phyloP scores from a whole-genome alignment of 2,329 filamentous ascomycete species.

The Pseudogymnoascus sp. region DNA sequence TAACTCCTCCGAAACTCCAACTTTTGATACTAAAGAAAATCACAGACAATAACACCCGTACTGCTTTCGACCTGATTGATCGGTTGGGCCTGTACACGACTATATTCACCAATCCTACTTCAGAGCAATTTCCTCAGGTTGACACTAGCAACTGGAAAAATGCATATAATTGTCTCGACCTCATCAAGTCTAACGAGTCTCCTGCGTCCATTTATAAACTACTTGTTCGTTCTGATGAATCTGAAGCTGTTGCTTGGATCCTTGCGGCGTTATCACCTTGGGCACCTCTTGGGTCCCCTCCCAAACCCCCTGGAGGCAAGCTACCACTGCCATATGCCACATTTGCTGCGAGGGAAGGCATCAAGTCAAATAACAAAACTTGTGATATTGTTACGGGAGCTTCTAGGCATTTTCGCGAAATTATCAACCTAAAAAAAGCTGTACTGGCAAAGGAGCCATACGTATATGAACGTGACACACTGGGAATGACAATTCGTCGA shows the following conservation, averaged over 20 bases:
- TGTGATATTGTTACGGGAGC: conserved; percentile 58
- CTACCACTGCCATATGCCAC: conserved; percentile 49
- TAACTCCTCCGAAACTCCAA: conserved; percentile 16
- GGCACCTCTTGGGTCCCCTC: conserved; percentile 37
- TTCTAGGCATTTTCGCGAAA: conserved; percentile 52
- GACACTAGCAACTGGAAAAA: conserved; percentile 51
- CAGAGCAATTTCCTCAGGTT: conserved; percentile 43
- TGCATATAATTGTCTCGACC: conserved; percentile 55
- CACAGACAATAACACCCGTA: conserved; percentile 48
- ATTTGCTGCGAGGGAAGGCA: conserved; percentile 63
- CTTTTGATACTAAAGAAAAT: conserved; percentile 9
- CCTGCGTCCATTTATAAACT: conserved; percentile 41
- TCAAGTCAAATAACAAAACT: conserved; percentile 71
- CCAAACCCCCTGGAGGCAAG: conserved; percentile 36
- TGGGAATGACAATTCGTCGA: conserved; percentile 65
- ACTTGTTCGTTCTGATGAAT: conserved; percentile 55
- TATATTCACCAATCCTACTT: conserved; percentile 62
- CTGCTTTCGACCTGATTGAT: conserved; percentile 57
- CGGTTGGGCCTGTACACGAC: conserved; percentile 59
- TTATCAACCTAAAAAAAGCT: conserved; percentile 52
- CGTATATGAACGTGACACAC: conserved; percentile 47
- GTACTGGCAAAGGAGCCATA: conserved; percentile 38
- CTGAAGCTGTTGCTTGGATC: conserved; percentile 67
- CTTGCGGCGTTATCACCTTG: conserved; percentile 70
- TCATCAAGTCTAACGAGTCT: conserved; percentile 37